Percentiles rank a stretch among this genome's conserved stretches.
phyloP scores from a whole-genome alignment of 352 stramenopile genomes.

The Globisporangium spinosum region DNA sequence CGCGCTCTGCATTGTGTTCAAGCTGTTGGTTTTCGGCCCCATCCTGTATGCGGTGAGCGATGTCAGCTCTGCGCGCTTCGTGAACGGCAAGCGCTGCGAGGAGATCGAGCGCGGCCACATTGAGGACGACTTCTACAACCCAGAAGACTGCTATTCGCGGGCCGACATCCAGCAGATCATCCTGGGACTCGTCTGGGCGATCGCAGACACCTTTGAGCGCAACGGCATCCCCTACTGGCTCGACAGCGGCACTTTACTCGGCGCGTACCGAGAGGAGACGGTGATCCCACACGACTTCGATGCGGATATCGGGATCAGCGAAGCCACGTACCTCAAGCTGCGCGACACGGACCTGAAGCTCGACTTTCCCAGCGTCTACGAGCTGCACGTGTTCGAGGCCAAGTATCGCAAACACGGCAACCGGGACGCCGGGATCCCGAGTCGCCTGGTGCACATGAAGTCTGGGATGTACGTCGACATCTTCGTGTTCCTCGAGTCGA shows the following conservation, averaged over 20 bases:
- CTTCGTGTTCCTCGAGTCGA: slow-evolving; percentile 23
- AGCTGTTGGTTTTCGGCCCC: background rate
- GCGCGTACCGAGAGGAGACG: slow-evolving; percentile 22
- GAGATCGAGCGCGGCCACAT: slow-evolving; percentile 7
- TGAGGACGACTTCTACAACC: slow-evolving; percentile 14
- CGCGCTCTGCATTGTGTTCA: background rate
- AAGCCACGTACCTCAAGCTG: slow-evolving; percentile 9
- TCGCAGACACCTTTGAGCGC: slow-evolving; percentile 16
- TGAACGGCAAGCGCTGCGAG: background rate
- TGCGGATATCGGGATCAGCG: slow-evolving; percentile 24
- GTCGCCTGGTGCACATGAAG: slow-evolving; percentile 21
- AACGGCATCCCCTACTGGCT: slow-evolving; percentile 29
- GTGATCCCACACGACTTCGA: slow-evolving; percentile 30
- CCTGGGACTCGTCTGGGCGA: slow-evolving; percentile 18
- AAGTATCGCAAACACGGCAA: slow-evolving; percentile 15
- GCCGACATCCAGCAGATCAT: slow-evolving; percentile 25
- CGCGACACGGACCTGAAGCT: slow-evolving; percentile 13
- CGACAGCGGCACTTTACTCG: slow-evolving; percentile 28
- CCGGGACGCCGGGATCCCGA: slow-evolving; percentile 21
- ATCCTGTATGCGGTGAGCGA: background rate
- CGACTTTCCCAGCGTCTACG: slow-evolving; percentile 17
- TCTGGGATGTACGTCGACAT: slow-evolving; percentile 30
- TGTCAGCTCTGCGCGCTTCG: background rate
- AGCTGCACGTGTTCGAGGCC: slow-evolving; percentile 22
- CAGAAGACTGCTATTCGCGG: slow-evolving; percentile 22